A percentile compares a stretch with the other conserved stretches of the same genome.
These are phyloP conservation scores for Backusella luteola DNA, from an alignment of 192 early-diverging fungal species.

Conservation along the genomic window DNA sequence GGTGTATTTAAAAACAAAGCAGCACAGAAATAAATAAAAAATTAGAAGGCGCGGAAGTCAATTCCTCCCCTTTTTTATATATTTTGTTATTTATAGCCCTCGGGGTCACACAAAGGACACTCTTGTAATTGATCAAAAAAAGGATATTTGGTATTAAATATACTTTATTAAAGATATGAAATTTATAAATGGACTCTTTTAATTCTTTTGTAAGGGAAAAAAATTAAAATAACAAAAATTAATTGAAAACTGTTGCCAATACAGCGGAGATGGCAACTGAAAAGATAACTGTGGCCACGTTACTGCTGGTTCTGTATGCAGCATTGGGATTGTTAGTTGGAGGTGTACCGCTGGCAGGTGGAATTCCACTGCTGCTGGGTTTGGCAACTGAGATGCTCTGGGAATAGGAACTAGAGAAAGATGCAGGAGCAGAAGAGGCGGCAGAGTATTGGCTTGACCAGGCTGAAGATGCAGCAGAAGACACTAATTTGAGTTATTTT, in stretches of 20 bases:
- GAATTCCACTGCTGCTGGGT: not conserved
- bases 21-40: not conserved
- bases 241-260: not conserved
- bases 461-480: not conserved
- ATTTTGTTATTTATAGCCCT: not conserved
- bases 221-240: not conserved
- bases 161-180: constrained; percentile 1
- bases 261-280: constrained; percentile 7
- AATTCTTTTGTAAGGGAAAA: not conserved
- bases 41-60: not conserved
- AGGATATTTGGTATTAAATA: not conserved
- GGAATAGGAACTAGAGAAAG: not conserved
- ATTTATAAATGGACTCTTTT: not conserved
- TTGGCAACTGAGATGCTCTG: not conserved
- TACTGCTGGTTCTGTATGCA: not conserved
- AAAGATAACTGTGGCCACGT: not conserved
- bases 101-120: not conserved
- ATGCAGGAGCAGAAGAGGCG: not conserved
- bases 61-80: constrained; percentile 1
- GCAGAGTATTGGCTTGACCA: not conserved
- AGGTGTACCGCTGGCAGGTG: not conserved
- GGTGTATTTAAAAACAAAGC: constrained; percentile 1
- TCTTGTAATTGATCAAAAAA: not conserved
- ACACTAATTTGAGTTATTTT: not conserved
- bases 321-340: not conserved